Conservation (phyloP, 352 stramenopile genomes). For the Pilasporangium apinafurcum region DNA sequence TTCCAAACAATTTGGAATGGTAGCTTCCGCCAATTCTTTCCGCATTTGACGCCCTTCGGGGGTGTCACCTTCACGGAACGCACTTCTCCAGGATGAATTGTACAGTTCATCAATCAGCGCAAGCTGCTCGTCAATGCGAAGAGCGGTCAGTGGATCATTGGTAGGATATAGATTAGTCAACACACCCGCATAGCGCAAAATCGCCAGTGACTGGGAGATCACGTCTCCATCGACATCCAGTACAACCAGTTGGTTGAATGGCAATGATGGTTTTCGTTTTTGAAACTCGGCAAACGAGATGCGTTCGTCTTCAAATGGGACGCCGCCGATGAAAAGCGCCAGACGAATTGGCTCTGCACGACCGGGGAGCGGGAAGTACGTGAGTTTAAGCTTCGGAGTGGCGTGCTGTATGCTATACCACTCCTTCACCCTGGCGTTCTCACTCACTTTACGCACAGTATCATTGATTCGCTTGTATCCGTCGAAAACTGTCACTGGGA, state of each 20-base stretch:
- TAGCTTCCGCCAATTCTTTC: slow-evolving; percentile 13
- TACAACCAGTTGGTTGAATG: slow-evolving; percentile 36
- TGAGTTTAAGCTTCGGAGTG: slow-evolving; percentile 44
- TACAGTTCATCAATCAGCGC: slow-evolving; percentile 31
- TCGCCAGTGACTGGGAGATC: slow-evolving; percentile 39
- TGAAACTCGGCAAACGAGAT: slow-evolving; percentile 22
- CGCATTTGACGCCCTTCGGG: slow-evolving; percentile 14
- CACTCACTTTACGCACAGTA: slow-evolving; percentile 9
- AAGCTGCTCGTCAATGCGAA: slow-evolving; percentile 39
- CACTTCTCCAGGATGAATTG: slow-evolving; percentile 20
- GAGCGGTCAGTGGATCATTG: slow-evolving; percentile 13
- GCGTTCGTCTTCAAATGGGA: slow-evolving; percentile 53
- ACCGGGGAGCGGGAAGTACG: slow-evolving; percentile 44
- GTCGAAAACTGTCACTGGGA: slow-evolving; percentile 18
- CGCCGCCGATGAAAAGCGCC: slow-evolving; percentile 27
- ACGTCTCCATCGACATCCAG: slow-evolving; percentile 30
- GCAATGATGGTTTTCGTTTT: slow-evolving; percentile 19
- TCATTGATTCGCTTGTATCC: slow-evolving; percentile 7
- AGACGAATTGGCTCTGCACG: slow-evolving; percentile 48
- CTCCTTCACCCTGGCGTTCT: slow-evolving; percentile 22
- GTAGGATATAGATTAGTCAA: slow-evolving; percentile 33
- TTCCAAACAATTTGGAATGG: slow-evolving; percentile 31
- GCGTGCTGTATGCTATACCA: slow-evolving; percentile 11
- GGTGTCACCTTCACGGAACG: slow-evolving; percentile 19
- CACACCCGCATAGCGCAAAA: slow-evolving; percentile 57